A percentile compares a stretch with the other conserved stretches of the same genome.
Conservation (phyloP, 164 flowering plant species). For the Macadamia tetraphylla region DNA sequence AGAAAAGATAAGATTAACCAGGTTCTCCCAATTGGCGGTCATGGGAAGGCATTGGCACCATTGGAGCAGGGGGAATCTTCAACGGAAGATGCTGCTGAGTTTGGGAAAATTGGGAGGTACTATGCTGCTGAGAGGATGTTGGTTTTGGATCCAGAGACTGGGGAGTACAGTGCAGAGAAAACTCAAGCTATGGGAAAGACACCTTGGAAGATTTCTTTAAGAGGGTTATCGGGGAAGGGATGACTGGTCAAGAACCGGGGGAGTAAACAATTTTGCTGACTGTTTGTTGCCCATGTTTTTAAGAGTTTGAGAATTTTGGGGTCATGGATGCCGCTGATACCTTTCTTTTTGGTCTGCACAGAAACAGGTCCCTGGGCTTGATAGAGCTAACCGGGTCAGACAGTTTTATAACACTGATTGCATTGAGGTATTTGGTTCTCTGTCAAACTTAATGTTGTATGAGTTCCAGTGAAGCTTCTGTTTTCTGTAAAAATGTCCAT, state of each 20-base stretch:
- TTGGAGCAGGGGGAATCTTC: constrained; percentile 92
- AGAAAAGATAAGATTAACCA: constrained; percentile 41
- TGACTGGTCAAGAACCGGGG: constrained; percentile 89
- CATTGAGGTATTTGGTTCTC: constrained; percentile 11
- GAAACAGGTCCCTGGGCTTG: not conserved
- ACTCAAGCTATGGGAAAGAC: constrained; percentile 87
- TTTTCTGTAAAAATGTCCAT: too few relatives aligned
- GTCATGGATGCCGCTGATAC: not conserved
- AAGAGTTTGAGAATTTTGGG: constrained; percentile 15
- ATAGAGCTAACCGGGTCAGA: not conserved
- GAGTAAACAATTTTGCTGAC: constrained; percentile 65
- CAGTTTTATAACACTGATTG: constrained; percentile 12
- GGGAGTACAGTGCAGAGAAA: constrained; percentile 72
- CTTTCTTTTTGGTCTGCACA: constrained; percentile 2
- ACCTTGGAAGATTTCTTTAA: constrained; percentile 85
- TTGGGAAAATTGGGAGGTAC: constrained; percentile 92
- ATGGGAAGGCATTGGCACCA: constrained; percentile 85
- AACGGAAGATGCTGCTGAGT: constrained; percentile 88
- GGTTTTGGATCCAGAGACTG: constrained; percentile 72
- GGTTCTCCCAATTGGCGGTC: constrained; percentile 86
- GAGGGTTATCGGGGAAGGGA: constrained; percentile 76
- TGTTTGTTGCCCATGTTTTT: not conserved
- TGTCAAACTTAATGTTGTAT: not conserved
- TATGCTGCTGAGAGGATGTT: constrained; percentile 95
- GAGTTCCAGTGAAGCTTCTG: not conserved